Percentiles rank a stretch among this genome's conserved stretches.
Evolutionary conservation across 352 stramenopile genomes (phyloP).

Genomic region (Blastocystis sp.): DNA sequence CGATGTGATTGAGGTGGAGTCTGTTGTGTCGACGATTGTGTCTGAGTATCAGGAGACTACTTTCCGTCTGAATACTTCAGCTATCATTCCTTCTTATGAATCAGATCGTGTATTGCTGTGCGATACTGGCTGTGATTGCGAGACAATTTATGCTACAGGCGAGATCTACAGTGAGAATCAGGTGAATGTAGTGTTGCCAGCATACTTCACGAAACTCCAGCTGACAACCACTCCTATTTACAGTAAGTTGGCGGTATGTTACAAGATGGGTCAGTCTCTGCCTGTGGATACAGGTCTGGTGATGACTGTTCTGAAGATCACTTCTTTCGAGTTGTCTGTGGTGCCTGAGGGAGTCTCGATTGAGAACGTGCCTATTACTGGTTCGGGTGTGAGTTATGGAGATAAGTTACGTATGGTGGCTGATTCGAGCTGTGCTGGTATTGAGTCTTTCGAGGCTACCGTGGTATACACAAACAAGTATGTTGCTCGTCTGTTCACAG

Average conservation of each 20-base stretch:
- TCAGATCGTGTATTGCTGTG: slow-evolving; percentile 22
- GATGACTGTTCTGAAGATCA: slow-evolving; percentile 32
- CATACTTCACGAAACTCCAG: slow-evolving; percentile 2
- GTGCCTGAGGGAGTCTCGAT: slow-evolving; percentile 51
- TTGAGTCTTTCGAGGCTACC: background rate
- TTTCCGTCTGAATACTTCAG: background rate
- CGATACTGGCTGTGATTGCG: background rate
- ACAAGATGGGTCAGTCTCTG: background rate
- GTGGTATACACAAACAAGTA: slow-evolving; percentile 8
- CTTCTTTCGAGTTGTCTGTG: slow-evolving; percentile 19
- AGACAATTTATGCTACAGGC: slow-evolving; percentile 1
- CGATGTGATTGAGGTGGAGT: background rate
- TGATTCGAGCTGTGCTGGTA: slow-evolving; percentile 1
- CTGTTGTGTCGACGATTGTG: slow-evolving; percentile 9
- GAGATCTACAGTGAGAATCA: background rate
- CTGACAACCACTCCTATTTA: background rate
- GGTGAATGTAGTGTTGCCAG: background rate
- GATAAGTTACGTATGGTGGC: slow-evolving; percentile 44
- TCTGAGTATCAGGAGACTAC: slow-evolving; percentile 10
- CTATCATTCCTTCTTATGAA: background rate
- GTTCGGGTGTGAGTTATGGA: background rate
- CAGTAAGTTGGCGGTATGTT: slow-evolving; percentile 21
- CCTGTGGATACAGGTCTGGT: background rate
- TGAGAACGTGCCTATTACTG: background rate
- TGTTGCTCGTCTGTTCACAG: background rate